phyloP scores from a whole-genome alignment of 192 early-diverging fungal genomes.

The Backusella morwellensis region DNA sequence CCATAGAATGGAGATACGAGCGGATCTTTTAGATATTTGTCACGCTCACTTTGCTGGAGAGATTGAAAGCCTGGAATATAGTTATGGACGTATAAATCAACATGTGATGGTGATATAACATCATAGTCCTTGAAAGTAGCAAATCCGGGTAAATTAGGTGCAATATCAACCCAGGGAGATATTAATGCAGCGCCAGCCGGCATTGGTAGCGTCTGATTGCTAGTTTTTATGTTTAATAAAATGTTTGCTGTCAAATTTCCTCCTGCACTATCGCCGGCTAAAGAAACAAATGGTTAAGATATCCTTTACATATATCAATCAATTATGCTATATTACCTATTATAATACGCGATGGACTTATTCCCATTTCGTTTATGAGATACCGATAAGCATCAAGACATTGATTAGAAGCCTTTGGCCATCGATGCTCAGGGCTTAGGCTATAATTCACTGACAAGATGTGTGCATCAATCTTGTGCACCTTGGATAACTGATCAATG shows the following conservation, averaged over 20 bases:
- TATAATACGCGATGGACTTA: neutral
- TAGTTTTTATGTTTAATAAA: neutral
- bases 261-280: slow-evolving; percentile 18
- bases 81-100: neutral
- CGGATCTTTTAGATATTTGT: neutral
- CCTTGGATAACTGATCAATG: neutral
- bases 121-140: neutral
- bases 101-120: neutral
- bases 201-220: neutral
- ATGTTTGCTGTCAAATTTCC: slow-evolving; percentile 6
- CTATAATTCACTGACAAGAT: slow-evolving; percentile 15
- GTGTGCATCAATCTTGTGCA: neutral
- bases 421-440: neutral
- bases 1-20: slow-evolving; percentile 10
- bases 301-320: too few relatives aligned
- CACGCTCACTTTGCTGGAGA: neutral
- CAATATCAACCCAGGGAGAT: slow-evolving; percentile 8
- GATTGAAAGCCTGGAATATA: neutral
- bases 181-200: slow-evolving; percentile 12
- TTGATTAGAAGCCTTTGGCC: slow-evolving; percentile 9
- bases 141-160: neutral
- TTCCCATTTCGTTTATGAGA: neutral
- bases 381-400: slow-evolving; percentile 10
- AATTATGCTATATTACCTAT: neutral
- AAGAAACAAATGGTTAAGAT: neutral